Base-by-base conservation (phyloP, 805 yeast genomes). In the Maudiozyma serrabonitensis region DNA sequence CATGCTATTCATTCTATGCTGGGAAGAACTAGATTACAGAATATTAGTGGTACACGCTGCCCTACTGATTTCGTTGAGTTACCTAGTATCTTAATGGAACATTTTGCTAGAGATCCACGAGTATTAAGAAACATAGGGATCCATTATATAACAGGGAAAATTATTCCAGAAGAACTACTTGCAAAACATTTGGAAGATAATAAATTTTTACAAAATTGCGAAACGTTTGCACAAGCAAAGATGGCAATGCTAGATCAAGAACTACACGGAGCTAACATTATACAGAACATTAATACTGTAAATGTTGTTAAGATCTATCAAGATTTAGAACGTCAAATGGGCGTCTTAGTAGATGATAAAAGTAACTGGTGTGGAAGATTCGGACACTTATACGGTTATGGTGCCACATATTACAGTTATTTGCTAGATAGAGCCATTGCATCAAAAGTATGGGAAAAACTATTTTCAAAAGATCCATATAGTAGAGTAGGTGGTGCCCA, bases 1-100 rank as follows among this genome's bases (percentile, higher is more conserved):
- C 99, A 93, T 67, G 98, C 98, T 1, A 85, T 93, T 79, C 99
- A 93, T 65, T 87, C 97, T 2, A 91, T 93, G 96, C 69, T 93
- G 19, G 99, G 98, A 0, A 76, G 91, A 53, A 93, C 99, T 0
- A 75, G 82, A 41, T 69, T 91, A 47, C 99, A 93, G 63, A 93
- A 89, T 63, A 84, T 91, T 8, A 82, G 95, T 34, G 99, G 99
- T 3, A 93, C 99, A 0, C 75, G 99, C 51, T 91, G 98, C 64
- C 85, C 87, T 4, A 87, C 98, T 0, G 99, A 93, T 65, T 93
- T 93, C 69, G 99, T 93, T 16, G 99, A 93, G 66, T 70, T 93
- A 42, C 99, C 99, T 1, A 88, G 96, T 13, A 91, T 93, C n/a
- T 66, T 93, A 49, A 91, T 90, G 95, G 99, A 93, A 64, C 83